A percentile compares a stretch with the other conserved stretches of the same genome.
Evolutionary conservation across 2,329 filamentous ascomycete genomes (phyloP).

Genomic region (Mariannaea sp.): DNA sequence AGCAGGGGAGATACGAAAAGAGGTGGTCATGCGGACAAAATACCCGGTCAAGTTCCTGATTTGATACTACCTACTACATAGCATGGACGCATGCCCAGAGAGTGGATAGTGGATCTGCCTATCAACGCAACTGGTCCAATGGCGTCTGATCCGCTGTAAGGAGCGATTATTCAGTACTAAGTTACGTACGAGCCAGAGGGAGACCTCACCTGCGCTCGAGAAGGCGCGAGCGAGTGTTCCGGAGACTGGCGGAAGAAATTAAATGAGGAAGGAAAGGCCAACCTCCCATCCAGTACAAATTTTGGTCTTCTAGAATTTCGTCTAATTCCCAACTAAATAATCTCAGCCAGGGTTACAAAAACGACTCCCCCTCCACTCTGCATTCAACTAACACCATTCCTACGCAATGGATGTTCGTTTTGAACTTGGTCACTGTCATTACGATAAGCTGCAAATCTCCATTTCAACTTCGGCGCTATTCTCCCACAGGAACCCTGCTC

Average conservation of each 20-base stretch:
- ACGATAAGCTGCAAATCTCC: neutral
- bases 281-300: too few species aligned
- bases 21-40: conserved; percentile 19
- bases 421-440: neutral
- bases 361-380: neutral
- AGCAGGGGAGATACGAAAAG: conserved; percentile 11
- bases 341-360: too few species aligned
- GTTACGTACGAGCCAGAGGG: too few species aligned
- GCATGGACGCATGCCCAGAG: conserved; percentile 11
- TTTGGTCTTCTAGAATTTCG: too few species aligned
- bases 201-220: too few species aligned
- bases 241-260: too few species aligned
- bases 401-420: neutral
- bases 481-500: neutral
- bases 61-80: too few species aligned
- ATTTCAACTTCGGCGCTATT: neutral
- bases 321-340: too few species aligned
- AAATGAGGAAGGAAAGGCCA: too few species aligned
- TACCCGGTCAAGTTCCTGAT: conserved; percentile 14
- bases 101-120: conserved; percentile 10
- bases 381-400: neutral
- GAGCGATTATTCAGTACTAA: too few species aligned
- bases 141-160: too few species aligned
- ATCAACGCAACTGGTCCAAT: conserved; percentile 6
- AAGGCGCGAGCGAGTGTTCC: too few species aligned